phyloP scores from a whole-genome alignment of 2,329 filamentous ascomycete species.

The Monilinia vaccinii-corymbosi region DNA sequence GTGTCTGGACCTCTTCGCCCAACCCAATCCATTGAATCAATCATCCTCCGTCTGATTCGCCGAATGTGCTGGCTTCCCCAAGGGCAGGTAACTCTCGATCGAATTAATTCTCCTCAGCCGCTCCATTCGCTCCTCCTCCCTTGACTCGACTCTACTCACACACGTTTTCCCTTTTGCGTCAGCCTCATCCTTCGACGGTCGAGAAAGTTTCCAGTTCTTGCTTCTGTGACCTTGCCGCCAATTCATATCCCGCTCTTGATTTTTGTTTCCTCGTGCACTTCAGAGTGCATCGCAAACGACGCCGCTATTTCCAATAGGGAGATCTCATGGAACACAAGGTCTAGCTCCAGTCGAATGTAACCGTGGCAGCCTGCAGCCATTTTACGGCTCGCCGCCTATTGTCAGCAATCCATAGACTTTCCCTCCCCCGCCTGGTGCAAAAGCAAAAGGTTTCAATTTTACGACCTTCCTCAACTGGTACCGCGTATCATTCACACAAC shows the following conservation, averaged over 20 bases:
- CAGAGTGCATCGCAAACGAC: conserved; percentile 22
- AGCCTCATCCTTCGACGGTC: conserved; percentile 11
- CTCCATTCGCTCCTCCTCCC: not conserved
- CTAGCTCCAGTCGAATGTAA: conserved; percentile 24
- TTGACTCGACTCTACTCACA: not conserved
- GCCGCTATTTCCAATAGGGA: conserved; percentile 13
- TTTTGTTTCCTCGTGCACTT: conserved; percentile 12
- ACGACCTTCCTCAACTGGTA: not conserved
- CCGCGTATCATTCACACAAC: conserved; percentile 6
- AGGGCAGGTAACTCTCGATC: conserved; percentile 8
- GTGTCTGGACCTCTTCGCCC: no score
- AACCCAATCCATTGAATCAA: not conserved
- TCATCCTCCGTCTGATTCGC: not conserved
- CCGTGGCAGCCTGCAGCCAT: conserved; percentile 24
- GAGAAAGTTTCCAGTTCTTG: not conserved
- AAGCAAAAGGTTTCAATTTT: conserved; percentile 2
- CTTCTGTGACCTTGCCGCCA: conserved; percentile 6
- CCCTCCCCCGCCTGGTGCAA: conserved; percentile 10
- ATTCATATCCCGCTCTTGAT: not conserved
- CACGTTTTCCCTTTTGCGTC: not conserved
- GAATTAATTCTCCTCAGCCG: not conserved
- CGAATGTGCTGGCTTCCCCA: conserved; percentile 12
- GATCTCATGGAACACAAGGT: conserved; percentile 22
- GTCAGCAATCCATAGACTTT: conserved; percentile 18
- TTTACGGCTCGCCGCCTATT: conserved; percentile 22